Base-by-base conservation (phyloP, 495 filamentous ascomycete genomes). In the Hyaloscypha variabilis region DNA sequence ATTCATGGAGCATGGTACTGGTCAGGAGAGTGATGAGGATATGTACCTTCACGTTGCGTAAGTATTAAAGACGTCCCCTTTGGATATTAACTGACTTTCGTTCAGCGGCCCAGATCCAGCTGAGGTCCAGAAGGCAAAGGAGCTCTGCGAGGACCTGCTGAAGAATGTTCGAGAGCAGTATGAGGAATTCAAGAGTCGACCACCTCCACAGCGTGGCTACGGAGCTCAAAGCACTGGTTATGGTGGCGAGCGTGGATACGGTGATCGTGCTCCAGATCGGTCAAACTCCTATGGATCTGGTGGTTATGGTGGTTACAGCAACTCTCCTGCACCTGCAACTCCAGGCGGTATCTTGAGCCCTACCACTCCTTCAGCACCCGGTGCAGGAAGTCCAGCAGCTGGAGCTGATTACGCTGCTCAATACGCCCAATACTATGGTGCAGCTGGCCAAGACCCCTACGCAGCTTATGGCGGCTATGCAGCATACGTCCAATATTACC, bases 41-140 rank as follows among this genome's bases (percentile, higher is more conserved):
- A 97, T 99, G 90, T 98, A 90, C 73, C 81, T 99, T 50, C 94
- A 98, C 74, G 93, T 98, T 58, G 91, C 94, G 93, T 97, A 82
- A 75, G 88, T 83, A 66, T 60, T 23, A 6, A 21, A 46, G 24
- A 3, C 53, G 56, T 54, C 29, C 8, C 21, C 39, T 17, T 30
- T 53, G n/a, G 29, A 42, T 21, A 30, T 17, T 39, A 53, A 29
- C 34, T 69, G 78, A 85, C 59, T 49, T 14, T 21, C 21, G 23
- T 19, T 46, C 68, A 97, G 93, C 67, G 95, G 93, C 0, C 94
- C 94, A 6, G 91, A 97, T 75, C 85, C 91, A 6, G 83, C 85
- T 49, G 90, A 94, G 76, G 94, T 99, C n/a, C 81, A 93, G 65
- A 83, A 85, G 62, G 95, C 93, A 39, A 96, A 92, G 72, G 89